Conservation (phyloP, 129 eudicot genomes). For the carrot (Daucus carota) region DH1_v3.0 NC_030386.2:17362501-17363000, state of each 20-base stretch:
- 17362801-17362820: conserved; percentile 30
- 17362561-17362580: conserved; percentile 50
- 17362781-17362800: conserved; percentile 45
- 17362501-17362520: conserved; percentile 49
- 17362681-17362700: too few species aligned
- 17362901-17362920: conserved; percentile 44
- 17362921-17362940: conserved; percentile 38
- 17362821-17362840: conserved; percentile 43
- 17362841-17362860: conserved; percentile 73
- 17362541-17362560: conserved; percentile 63
- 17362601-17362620: conserved; percentile 56
- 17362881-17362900: conserved; percentile 49
- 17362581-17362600: conserved; percentile 33
- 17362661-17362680: too few species aligned
- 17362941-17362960: conserved; percentile 48
- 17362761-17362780: conserved; percentile 12
- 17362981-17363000: conserved; percentile 37
- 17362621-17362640: conserved; percentile 24
- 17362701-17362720: too few species aligned
- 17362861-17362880: conserved; percentile 84
- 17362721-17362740: too few species aligned
- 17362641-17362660: too few species aligned
- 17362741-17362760: not conserved
- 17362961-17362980: conserved; percentile 47
- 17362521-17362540: conserved; percentile 43